Conservation (phyloP, 768 basidiomycete species). For the Pleurotus citrinopileatus region DNA sequence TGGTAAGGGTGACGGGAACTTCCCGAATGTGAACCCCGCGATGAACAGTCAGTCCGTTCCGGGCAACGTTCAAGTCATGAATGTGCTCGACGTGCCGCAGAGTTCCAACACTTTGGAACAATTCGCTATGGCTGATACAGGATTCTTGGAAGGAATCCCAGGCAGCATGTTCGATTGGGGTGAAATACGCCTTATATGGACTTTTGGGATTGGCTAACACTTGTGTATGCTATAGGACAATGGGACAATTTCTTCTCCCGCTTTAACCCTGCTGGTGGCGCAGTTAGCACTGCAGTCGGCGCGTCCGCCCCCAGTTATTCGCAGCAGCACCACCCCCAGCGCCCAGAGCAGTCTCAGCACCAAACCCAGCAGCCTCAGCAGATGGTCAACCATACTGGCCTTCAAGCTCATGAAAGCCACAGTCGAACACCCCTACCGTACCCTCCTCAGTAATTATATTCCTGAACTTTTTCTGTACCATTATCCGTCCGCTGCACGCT, state of each 20-base stretch:
- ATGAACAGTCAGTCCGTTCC: slow-evolving; percentile 49
- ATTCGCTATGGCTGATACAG: slow-evolving; percentile 63
- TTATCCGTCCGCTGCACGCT: neutral
- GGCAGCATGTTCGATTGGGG: slow-evolving; percentile 89
- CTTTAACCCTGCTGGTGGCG: slow-evolving; percentile 30
- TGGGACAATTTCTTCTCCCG: slow-evolving; percentile 83
- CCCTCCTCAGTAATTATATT: slow-evolving; percentile 3
- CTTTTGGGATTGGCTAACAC: too few relatives aligned
- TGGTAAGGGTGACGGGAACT: slow-evolving; percentile 31
- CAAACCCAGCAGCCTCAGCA: slow-evolving; percentile 2
- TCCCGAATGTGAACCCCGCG: slow-evolving; percentile 71
- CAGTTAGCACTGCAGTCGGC: slow-evolving; percentile 23
- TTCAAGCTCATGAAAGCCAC: slow-evolving; percentile 2
- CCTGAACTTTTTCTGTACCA: slow-evolving; percentile 5
- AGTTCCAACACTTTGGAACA: slow-evolving; percentile 56
- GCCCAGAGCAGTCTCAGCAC: slow-evolving; percentile 1
- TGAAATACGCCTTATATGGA: slow-evolving; percentile 34
- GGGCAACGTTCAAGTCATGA: slow-evolving; percentile 73
- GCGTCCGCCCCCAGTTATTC: neutral
- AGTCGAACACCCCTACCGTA: slow-evolving; percentile 9
- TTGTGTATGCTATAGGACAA: slow-evolving; percentile 52
- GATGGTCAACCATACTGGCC: slow-evolving; percentile 1
- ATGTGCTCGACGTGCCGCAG: slow-evolving; percentile 63
- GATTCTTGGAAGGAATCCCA: slow-evolving; percentile 76
- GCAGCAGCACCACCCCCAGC: neutral